Evolutionary conservation across 208 protist genomes (phyloP).

Genomic region (Wallacemonas rigidus): DNA sequence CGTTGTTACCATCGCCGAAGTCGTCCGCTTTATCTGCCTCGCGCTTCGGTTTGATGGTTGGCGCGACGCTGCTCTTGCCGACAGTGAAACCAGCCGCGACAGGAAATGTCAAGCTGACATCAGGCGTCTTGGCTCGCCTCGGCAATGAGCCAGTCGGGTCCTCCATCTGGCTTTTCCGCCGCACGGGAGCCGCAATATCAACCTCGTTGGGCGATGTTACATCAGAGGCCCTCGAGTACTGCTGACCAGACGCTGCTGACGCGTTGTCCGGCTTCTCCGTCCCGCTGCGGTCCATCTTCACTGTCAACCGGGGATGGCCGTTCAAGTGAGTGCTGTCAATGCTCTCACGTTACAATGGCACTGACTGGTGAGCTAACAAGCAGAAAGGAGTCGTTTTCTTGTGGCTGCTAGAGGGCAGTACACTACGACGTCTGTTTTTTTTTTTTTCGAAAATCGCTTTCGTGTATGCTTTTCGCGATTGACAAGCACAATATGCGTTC

Average conservation of each 20-base stretch:
- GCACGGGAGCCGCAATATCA: neutral
- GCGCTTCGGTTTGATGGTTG: conserved; percentile 13
- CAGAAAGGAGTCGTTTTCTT: too few species aligned
- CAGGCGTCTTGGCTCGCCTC: conserved; percentile 1
- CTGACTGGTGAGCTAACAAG: too few species aligned
- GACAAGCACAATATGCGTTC: neutral
- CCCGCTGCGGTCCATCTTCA: neutral
- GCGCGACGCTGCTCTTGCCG: conserved; percentile 12
- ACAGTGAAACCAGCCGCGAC: conserved; percentile 2
- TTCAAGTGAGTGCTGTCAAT: too few species aligned
- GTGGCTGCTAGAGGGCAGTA: too few species aligned
- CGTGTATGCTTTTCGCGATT: too few species aligned
- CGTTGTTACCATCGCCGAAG: conserved; percentile 13
- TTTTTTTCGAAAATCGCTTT: too few species aligned
- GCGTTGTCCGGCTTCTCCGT: neutral
- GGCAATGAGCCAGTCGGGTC: neutral
- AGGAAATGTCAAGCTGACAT: conserved; percentile 8
- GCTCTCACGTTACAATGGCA: too few species aligned
- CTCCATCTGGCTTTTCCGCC: conserved; percentile 9
- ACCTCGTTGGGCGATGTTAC: neutral
- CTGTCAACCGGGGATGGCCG: too few species aligned
- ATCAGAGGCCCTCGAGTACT: neutral
- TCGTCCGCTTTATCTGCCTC: neutral
- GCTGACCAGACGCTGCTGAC: neutral
- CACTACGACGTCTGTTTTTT: too few species aligned